Evolutionary conservation across 257 asterid species (phyloP), one percentile per base, ranked within the genome.

Genomic region (Rehmannia glutinosa): DNA sequence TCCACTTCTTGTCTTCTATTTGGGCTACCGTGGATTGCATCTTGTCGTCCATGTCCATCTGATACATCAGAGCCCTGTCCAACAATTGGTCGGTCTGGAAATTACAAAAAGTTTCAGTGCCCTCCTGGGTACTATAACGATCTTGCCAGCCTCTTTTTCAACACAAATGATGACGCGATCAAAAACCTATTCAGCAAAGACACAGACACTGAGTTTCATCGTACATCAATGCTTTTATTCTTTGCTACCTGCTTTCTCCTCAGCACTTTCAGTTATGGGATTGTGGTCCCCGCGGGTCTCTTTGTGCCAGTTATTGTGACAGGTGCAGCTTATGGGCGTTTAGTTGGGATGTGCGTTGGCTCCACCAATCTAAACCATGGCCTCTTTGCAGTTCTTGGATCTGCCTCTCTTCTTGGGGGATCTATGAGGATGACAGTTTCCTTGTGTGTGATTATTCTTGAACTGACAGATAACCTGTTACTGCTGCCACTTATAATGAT

Each of bases 391-490:
- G 96, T 92, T 63, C 80, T 92, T 46, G 98, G 98, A 59, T 84
- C 96, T 53, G 96, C 97, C 73, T 81, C 97, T 71, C 87, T 92
- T 77, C 95, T 92, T 46, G 96, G 97, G 41, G 98, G 98, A 46
- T 83, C 98, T 16, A 92, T 92, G 98, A 81, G 98, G 77, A 86
- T 75, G 82, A 86, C 97, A 35, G 97, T 92, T 77, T 87, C 98
- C n/a, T 78, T 92, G 23, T 92, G 98, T 41, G 92, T 92, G 42
- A 92, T 92, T 38, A 81, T 92, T 71, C 87, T 92, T 7, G 98
- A 90, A 63, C 75, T 92, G 61, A 92, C 98, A 39, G 78, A 90
- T 75, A 82, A 92, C 50, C 78, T 92, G 9, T 73, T 92, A 36
- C 73, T 90, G 50, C 82, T 92, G 45, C 98, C 98, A 12, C 84